Evolutionary conservation across 139 green algal species (phyloP).

Genomic region (Micractinium conductrix): DNA sequence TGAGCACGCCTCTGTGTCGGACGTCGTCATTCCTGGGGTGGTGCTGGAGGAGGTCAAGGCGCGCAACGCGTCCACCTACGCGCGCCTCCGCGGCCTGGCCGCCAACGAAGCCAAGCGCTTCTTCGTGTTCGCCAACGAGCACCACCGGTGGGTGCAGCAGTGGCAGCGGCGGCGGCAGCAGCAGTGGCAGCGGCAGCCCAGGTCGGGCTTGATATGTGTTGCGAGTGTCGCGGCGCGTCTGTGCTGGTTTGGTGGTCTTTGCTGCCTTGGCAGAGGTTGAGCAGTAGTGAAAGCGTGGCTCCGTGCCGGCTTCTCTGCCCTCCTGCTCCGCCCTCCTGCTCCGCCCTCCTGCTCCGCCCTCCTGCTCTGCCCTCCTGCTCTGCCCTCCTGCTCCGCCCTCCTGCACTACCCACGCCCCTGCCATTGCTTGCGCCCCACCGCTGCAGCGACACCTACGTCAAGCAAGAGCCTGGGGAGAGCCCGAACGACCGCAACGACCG

Average conservation of each 20-base stretch:
- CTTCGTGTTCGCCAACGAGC: slow-evolving; percentile 97
- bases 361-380: no score
- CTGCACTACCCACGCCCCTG: neutral
- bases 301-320: no score
- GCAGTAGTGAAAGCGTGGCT: no score
- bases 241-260: no score
- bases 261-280: no score
- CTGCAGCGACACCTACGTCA: slow-evolving; percentile 80
- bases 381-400: neutral
- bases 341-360: no score
- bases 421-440: no score
- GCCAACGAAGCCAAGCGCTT: slow-evolving; percentile 74
- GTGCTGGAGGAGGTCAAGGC: slow-evolving; percentile 86
- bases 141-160: slow-evolving; percentile 70
- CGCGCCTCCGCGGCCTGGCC: slow-evolving; percentile 78
- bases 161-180: no score
- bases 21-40: slow-evolving; percentile 85
- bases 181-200: no score
- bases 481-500: slow-evolving; percentile 99
- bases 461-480: slow-evolving; percentile 72
- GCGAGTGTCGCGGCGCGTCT: no score
- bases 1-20: slow-evolving; percentile 84
- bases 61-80: slow-evolving; percentile 77
- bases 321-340: no score
- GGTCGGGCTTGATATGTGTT: no score